These are phyloP conservation scores for Trichosporon sp. DNA, from an alignment of 1,284 basidiomycete genomes.

Conservation along the genomic window DNA sequence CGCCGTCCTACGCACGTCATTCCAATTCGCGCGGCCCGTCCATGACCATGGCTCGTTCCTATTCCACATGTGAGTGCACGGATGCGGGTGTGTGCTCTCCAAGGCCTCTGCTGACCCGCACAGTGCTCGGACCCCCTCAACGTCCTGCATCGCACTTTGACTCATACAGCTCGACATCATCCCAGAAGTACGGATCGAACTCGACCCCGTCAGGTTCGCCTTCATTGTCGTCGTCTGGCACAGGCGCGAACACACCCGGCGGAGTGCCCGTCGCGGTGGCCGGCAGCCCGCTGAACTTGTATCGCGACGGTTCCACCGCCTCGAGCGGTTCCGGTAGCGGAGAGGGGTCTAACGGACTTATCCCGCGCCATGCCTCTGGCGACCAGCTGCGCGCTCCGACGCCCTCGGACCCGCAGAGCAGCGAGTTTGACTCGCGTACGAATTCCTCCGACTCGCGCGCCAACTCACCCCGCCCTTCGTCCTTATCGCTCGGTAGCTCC, in stretches of 20 bases:
- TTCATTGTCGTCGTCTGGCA: constrained; percentile 32
- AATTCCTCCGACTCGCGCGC: constrained; percentile 24
- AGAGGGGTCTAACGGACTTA: neutral
- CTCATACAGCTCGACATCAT: constrained; percentile 37
- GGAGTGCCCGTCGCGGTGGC: constrained; percentile 1
- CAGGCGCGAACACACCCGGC: constrained; percentile 37
- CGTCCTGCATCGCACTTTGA: constrained; percentile 34
- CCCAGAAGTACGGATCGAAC: constrained; percentile 3
- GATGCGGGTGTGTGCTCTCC: neutral
- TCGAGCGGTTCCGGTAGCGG: constrained; percentile 11
- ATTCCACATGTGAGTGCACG: constrained; percentile 43
- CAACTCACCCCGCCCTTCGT: constrained; percentile 27
- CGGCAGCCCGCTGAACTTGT: neutral
- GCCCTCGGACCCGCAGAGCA: constrained; percentile 11
- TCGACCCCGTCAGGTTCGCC: constrained; percentile 36
- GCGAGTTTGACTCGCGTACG: constrained; percentile 23
- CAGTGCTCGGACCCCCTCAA: constrained; percentile 32
- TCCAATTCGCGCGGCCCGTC: constrained; percentile 28
- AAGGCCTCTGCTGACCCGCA: constrained; percentile 25
- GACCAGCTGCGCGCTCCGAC: constrained; percentile 23
- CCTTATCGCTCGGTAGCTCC: constrained; percentile 17
- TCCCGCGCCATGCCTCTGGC: constrained; percentile 14
- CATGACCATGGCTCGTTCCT: constrained; percentile 33
- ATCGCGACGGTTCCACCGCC: constrained; percentile 22
- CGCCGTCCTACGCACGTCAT: constrained; percentile 21